phyloP scores from a whole-genome alignment of 306 rosid species.

The Castanea crenata region DNA sequence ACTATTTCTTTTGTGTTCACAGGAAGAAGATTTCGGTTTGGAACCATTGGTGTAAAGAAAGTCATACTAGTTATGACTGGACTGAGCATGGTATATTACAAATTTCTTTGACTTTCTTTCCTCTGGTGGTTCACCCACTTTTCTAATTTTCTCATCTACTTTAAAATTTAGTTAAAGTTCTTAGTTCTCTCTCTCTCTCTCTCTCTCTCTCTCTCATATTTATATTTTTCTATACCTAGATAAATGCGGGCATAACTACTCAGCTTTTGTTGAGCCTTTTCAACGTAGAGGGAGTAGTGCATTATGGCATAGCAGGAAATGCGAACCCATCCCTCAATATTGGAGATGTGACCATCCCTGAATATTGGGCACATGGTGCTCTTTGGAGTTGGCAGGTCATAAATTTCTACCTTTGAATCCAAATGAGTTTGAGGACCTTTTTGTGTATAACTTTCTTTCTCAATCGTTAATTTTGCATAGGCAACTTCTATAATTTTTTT shows the following conservation, averaged over 20 bases:
- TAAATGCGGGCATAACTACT: conserved; percentile 57
- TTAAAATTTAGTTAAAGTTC: too few relatives aligned
- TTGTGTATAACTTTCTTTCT: too few relatives aligned
- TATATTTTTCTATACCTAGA: conserved; percentile 20
- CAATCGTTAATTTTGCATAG: too few relatives aligned
- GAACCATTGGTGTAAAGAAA: conserved; percentile 21
- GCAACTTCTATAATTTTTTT: too few relatives aligned
- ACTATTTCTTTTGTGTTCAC: background rate
- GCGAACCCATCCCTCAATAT: conserved; percentile 57
- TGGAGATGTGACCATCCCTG: conserved; percentile 60
- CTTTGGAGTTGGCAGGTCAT: conserved; percentile 77
- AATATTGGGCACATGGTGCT: conserved; percentile 48
- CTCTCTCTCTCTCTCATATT: too few relatives aligned
- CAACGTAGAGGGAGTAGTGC: conserved; percentile 54
- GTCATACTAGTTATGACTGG: conserved; percentile 40
- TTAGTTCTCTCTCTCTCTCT: too few relatives aligned
- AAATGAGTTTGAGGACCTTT: too few relatives aligned
- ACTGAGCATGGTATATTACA: conserved; percentile 30
- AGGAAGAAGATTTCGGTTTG: conserved; percentile 46
- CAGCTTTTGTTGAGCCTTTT: conserved; percentile 59
- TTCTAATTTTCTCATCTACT: background rate
- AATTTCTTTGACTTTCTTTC: background rate
- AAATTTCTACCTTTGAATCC: background rate
- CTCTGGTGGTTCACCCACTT: too few relatives aligned
- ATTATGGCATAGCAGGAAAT: conserved; percentile 71